Base-by-base conservation (phyloP, 768 basidiomycete genomes). In the Punctularia strigosozonata region DNA sequence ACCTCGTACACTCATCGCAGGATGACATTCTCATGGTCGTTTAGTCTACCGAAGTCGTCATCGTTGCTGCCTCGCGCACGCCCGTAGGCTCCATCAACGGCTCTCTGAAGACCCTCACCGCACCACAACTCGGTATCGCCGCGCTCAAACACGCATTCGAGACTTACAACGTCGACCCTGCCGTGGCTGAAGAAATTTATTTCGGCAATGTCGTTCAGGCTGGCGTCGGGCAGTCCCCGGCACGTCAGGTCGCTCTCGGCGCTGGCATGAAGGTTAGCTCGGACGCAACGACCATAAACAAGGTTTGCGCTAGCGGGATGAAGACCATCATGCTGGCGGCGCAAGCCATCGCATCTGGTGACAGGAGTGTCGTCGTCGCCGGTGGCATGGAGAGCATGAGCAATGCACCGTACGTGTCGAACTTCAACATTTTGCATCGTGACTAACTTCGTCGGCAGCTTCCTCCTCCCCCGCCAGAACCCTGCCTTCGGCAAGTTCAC, bases 371-470 rank as follows among this genome's bases (percentile, higher is more conserved):
- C 36, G 83, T 95, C 49, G 88, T 79, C 19, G 92, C 92, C 41
- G 95, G 95, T 49, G 95, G 95, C 44, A 95, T 90, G 89, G 95
- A 99, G 67, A 91, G 87, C 66, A 99, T 99, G 95, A 92, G 87
- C 58, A 86, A 97, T 50, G 90, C 91, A 36, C 95, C 95, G 91
- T 97, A 56, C 54, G 94, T 77, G 4, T 36, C 5, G 37, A 25
- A 26, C 44, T 24, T 33, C 38, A 40, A 24, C 22, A 25, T 5
- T 34, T 28, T 46, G 31, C 40, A 40, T 43, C 37, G 17, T 32
- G 25, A 44, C 41, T 22, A 18, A 35, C 28, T 17, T n/a, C 45
- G 40, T 34, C 35, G 6, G 18, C 43, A 86, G 87, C 23, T 90
- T 86, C 74, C 73, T 88, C 22, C 55, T 87, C 34, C 83, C 86